A percentile compares a stretch with the other conserved stretches of the same genome.
Conservation (phyloP, 805 yeast genomes). For the Cephaloascus albidus region DNA sequence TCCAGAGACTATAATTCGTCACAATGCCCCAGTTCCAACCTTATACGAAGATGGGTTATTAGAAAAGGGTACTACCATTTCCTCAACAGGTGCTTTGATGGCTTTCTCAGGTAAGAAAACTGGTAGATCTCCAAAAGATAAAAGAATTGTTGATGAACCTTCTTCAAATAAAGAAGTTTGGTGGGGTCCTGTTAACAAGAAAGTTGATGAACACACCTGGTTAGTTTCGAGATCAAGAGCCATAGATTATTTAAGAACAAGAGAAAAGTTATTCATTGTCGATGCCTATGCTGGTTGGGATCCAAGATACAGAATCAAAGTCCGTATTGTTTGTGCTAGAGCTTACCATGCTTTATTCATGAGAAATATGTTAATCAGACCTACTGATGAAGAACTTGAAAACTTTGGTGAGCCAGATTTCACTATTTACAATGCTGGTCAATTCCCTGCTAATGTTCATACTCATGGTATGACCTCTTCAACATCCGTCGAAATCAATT, state of each 20-base stretch:
- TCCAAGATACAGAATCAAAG: constrained; percentile 93
- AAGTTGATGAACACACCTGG: constrained; percentile 93
- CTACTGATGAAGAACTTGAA: constrained; percentile 80
- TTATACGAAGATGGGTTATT: constrained; percentile 89
- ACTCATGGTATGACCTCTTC: constrained; percentile 97
- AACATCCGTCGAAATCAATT: constrained; percentile 92
- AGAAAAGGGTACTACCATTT: constrained; percentile 85
- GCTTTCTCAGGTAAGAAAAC: constrained; percentile 95
- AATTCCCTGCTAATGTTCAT: constrained; percentile 94
- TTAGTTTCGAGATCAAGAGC: constrained; percentile 93
- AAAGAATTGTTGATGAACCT: constrained; percentile 93
- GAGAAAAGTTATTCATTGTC: constrained; percentile 87
- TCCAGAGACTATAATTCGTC: constrained; percentile 62
- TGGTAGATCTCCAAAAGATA: constrained; percentile 97
- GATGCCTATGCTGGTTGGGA: constrained; percentile 99
- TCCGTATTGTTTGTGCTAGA: constrained; percentile 93
- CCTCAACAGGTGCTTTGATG: constrained; percentile 89
- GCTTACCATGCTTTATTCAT: constrained; percentile 97
- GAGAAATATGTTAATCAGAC: constrained; percentile 97
- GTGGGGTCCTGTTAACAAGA: constrained; percentile 99
- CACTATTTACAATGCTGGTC: constrained; percentile 97
- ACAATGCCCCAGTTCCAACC: constrained; percentile 89
- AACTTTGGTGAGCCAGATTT: constrained; percentile 96
- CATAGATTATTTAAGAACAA: constrained; percentile 90
- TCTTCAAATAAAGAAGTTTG: constrained; percentile 78